Evolutionary conservation across 108 stramenopile genomes (phyloP), one percentile per base, ranked within the genome.

Genomic region (Skeletonema menzelii): DNA sequence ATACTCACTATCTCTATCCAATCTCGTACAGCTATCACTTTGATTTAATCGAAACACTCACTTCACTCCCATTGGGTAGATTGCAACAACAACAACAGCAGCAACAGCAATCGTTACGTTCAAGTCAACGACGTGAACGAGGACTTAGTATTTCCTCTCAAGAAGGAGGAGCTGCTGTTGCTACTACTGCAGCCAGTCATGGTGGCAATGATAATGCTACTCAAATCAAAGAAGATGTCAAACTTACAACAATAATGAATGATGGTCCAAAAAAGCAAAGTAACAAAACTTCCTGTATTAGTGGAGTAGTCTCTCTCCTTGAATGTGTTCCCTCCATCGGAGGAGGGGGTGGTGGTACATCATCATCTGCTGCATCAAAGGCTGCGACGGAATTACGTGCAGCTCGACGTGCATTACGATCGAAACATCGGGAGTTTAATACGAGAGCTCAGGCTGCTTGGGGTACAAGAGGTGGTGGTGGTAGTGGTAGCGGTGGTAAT

Each of bases 1-100:
- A n/a, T n/a, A n/a, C n/a, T n/a, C n/a, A n/a, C n/a, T n/a, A n/a
- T n/a, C n/a, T n/a, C n/a, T n/a, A n/a, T n/a, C n/a, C n/a, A n/a
- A n/a, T n/a, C n/a, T n/a, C n/a, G 1, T 14, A 24, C 58, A 79
- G 85, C 42, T 94, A 94, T 62, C 93, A 94, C 72, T 91, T 91
- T 69, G 90, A 94, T 79, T 69, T 94, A 35, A 82, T 86, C 12
- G 87, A 87, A 60, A 75, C 83, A 13, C 56, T 86, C 40, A 78
- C 73, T 19, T 56, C 58, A 8, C 38, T 71, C 11, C 65, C 72
- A 12, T 17, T 59, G 30, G 40, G 49, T 12, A 65, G 56, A 32
- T 26, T 38, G 22, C 70, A 81, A 28, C 44, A 32, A 30, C 30
- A 30, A 30, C 30, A 30, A 32, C 31, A 81, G 22, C 44, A 32